Evolutionary conservation across 2,329 filamentous ascomycete genomes (phyloP).

Genomic region (Neofusicoccum cordaticola): DNA sequence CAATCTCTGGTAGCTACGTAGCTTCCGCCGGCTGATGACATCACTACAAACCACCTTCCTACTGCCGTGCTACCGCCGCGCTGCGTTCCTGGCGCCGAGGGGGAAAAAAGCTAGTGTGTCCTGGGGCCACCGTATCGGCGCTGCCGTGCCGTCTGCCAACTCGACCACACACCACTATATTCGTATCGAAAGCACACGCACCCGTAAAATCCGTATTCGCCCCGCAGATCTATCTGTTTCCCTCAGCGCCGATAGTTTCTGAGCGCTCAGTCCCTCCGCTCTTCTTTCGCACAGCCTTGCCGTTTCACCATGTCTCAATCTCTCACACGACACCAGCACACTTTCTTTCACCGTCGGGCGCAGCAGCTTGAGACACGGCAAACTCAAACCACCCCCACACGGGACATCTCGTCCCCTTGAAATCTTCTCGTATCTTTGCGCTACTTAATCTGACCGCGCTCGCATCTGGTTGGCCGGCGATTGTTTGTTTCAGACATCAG

Average conservation of each 20-base stretch:
- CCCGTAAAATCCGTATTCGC: background rate
- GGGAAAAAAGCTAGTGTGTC: background rate
- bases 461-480: background rate
- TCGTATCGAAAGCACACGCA: background rate
- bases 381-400: no score
- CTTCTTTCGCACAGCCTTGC: background rate
- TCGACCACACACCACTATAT: no score
- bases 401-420: background rate
- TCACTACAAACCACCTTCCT: no score
- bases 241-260: background rate
- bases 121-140: no score
- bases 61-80: no score
- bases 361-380: no score
- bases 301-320: slow-evolving; percentile 3
- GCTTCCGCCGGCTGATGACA: no score
- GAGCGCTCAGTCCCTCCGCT: background rate
- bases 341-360: background rate
- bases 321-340: background rate
- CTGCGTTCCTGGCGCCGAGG: no score
- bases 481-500: background rate
- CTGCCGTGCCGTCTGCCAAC: no score
- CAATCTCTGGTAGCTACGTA: background rate
- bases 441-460: background rate
- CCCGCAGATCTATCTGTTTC: slow-evolving; percentile 4
- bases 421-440: background rate